phyloP scores from a whole-genome alignment of 2,329 filamentous ascomycete species.

The Coniochaeta prunicola region DNA sequence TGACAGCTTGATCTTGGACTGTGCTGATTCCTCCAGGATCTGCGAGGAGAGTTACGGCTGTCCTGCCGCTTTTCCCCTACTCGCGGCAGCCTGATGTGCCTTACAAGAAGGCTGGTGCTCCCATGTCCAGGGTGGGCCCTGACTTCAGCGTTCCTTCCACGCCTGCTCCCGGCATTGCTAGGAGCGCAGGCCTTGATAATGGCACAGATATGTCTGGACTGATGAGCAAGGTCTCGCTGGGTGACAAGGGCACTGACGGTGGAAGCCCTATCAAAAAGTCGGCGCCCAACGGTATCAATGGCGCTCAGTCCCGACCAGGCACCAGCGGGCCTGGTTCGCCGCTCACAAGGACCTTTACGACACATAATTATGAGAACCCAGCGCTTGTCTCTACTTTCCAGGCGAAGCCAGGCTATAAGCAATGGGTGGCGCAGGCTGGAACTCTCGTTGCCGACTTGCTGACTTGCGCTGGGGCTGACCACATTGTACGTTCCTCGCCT shows the following conservation, averaged over 20 bases:
- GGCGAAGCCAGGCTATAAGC: conserved; percentile 88
- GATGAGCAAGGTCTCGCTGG: conserved; percentile 59
- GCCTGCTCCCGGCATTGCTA: conserved; percentile 62
- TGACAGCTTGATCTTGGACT: background rate
- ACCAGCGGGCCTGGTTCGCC: background rate
- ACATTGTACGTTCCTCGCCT: conserved; percentile 44
- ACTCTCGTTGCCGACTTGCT: conserved; percentile 90
- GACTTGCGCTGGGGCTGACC: conserved; percentile 91
- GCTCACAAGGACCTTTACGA: conserved; percentile 35
- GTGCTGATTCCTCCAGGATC: conserved; percentile 33
- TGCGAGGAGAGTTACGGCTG: conserved; percentile 85
- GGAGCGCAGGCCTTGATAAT: conserved; percentile 57
- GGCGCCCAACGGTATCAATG: background rate
- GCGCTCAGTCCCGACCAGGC: conserved; percentile 15
- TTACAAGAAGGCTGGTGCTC: conserved; percentile 91
- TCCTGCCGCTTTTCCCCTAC: conserved; percentile 94
- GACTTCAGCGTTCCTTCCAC: conserved; percentile 91
- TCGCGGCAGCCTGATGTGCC: conserved; percentile 93
- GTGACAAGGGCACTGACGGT: conserved; percentile 24
- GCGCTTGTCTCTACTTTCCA: conserved; percentile 53
- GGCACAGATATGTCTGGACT: conserved; percentile 67
- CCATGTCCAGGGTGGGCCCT: conserved; percentile 72
- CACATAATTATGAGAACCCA: conserved; percentile 59
- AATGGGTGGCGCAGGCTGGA: conserved; percentile 96
- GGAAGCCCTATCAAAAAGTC: conserved; percentile 16